These are phyloP conservation scores for Boletus vinaceobasis DNA, from an alignment of 768 basidiomycete genomes.

Conservation along the genomic window DNA sequence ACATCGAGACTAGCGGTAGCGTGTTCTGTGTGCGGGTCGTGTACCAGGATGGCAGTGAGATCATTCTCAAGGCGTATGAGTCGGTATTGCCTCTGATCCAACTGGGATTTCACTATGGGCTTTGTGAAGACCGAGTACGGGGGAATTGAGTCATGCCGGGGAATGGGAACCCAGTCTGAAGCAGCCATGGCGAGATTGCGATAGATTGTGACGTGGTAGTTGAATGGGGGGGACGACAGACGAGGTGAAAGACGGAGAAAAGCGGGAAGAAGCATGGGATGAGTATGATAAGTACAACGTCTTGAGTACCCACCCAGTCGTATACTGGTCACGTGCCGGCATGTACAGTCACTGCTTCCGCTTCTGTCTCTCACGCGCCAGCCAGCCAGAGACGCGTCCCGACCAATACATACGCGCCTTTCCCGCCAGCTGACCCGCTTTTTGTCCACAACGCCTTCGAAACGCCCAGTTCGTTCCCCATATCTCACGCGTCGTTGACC, in stretches of 20 bases:
- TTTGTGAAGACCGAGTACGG: constrained; percentile 54
- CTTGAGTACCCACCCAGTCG: constrained; percentile 25
- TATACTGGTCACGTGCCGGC: constrained; percentile 12
- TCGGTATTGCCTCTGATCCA: constrained; percentile 79
- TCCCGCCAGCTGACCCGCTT: constrained; percentile 8
- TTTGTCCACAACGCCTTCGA: constrained; percentile 10
- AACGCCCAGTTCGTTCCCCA: neutral
- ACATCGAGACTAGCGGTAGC: constrained; percentile 94
- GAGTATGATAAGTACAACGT: neutral
- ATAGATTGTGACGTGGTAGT: neutral
- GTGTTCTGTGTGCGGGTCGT: constrained; percentile 86
- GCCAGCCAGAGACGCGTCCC: constrained; percentile 20
- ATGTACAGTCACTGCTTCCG: neutral
- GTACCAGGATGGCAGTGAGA: constrained; percentile 79
- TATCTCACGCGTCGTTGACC: neutral
- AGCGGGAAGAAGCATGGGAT: constrained; percentile 9
- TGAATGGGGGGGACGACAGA: neutral
- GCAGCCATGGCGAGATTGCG: constrained; percentile 23
- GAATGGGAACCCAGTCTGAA: constrained; percentile 20
- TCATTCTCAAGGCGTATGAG: constrained; percentile 86
- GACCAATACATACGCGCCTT: constrained; percentile 8
- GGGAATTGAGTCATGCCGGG: constrained; percentile 29
- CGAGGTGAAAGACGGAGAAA: constrained; percentile 6
- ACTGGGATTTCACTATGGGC: constrained; percentile 64
- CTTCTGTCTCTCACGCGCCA: constrained; percentile 8